Conservation (phyloP, 176 grass and related monocot genomes). For the Chrysopogon serrulatus region DNA sequence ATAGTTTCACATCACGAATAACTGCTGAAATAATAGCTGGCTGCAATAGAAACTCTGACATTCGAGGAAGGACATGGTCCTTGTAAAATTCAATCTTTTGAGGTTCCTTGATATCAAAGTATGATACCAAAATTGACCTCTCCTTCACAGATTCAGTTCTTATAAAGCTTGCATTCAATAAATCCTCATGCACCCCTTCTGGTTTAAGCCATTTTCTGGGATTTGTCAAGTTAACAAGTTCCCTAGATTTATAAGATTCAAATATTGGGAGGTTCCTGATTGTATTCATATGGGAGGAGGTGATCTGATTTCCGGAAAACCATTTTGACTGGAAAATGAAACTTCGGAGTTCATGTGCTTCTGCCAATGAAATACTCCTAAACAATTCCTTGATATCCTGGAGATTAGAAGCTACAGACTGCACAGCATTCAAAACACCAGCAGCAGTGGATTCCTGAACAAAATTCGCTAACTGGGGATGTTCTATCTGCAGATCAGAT, state of each 20-base stretch:
- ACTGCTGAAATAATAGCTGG: constrained; percentile 78
- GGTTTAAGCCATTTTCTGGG: constrained; percentile 95
- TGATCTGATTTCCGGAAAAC: constrained; percentile 80
- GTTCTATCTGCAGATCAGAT: constrained; percentile 76
- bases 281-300: constrained; percentile 51
- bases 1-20: constrained; percentile 66
- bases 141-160: constrained; percentile 83
- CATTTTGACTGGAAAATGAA: constrained; percentile 98
- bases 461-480: constrained; percentile 71
- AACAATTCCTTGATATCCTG: constrained; percentile 63
- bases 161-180: constrained; percentile 87
- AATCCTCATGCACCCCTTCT: constrained; percentile 77
- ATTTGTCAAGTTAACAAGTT: constrained; percentile 61
- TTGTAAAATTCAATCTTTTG: constrained; percentile 89
- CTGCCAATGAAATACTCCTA: constrained; percentile 53
- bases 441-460: constrained; percentile 80
- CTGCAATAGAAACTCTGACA: constrained; percentile 80
- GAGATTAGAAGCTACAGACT: constrained; percentile 54
- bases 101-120: constrained; percentile 74
- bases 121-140: constrained; percentile 71
- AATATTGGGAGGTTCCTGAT: constrained; percentile 87
- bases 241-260: constrained; percentile 92
- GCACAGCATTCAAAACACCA: constrained; percentile 87
- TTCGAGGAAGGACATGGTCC: constrained; percentile 77
- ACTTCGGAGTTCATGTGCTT: constrained; percentile 84